Base-by-base conservation (phyloP, 495 filamentous ascomycete species). In the Penicillium diatomitis region DNA sequence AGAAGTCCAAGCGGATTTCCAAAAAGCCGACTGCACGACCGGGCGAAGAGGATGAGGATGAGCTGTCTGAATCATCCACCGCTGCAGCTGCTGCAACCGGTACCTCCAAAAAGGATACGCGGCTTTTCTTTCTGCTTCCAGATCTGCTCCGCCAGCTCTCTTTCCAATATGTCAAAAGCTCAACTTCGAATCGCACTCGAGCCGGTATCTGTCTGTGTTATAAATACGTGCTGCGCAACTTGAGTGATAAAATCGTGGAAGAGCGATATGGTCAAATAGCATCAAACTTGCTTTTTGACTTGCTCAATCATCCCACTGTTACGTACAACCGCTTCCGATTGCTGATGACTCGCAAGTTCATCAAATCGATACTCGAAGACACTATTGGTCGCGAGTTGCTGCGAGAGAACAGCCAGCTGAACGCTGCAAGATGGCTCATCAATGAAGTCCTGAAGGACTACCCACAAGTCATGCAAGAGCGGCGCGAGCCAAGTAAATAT, bases 371-470 rank as follows among this genome's bases (percentile, higher is more conserved):
- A 27, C 66, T 97, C 35, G 88, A 94, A 51, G 83, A 90, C 54
- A 82, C 91, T 5, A 75, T 97, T 62, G 90, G 90, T 5, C 77
- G 77, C 40, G 80, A 82, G 53, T 81, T 96, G 45, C 78, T 99
- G 4, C 87, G 89, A 3, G 92, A 97, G 61, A 84, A 86, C 28
- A 90, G 88, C 5, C 90, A 94, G 52, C 72, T 87, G 42, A 82
- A 81, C 55, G 90, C 88, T 32, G 86, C 89, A 5, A 88, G 81
- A 52, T 81, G 78, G 52, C 69, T 99, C 41, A 78, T 96, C 56
- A 96, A 95, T 60, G 82, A 87, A 50, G 75, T 95, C 39, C 76
- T 97, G 38, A 97, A 94, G 64, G 92, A 97, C 57, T 97, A 92
- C 44, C 94, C 92, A 2, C 88, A 95, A 61, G 86, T 86, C 8